A percentile compares a stretch with the other conserved stretches of the same genome.
Conservation (phyloP, 2,329 filamentous ascomycete species). For the Proliferodiscus dingleyae region DNA sequence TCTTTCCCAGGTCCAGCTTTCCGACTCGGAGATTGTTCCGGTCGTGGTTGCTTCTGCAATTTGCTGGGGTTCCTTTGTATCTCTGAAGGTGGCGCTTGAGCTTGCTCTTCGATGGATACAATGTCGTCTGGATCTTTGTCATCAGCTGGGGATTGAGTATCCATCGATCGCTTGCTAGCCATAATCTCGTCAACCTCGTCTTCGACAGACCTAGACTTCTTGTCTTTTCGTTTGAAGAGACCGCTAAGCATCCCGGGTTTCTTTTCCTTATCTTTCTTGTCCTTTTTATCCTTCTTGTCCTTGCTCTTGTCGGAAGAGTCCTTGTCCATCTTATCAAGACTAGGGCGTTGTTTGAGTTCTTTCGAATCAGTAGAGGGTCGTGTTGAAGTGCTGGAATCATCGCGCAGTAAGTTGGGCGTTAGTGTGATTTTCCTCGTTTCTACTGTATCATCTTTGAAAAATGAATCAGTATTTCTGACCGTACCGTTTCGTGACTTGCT, state of each 20-base stretch:
- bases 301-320: slow-evolving; percentile 60
- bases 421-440: slow-evolving; percentile 97
- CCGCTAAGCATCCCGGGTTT: slow-evolving; percentile 62
- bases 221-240: slow-evolving; percentile 41
- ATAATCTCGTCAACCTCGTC: slow-evolving; percentile 41
- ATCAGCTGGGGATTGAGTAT: slow-evolving; percentile 35
- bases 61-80: slow-evolving; percentile 59
- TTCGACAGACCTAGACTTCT: slow-evolving; percentile 48
- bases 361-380: slow-evolving; percentile 41
- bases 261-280: slow-evolving; percentile 50
- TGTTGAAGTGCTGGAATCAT: slow-evolving; percentile 53
- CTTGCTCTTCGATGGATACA: slow-evolving; percentile 20
- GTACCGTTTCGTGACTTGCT: slow-evolving; percentile 77
- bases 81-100: slow-evolving; percentile 19
- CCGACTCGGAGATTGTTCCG: slow-evolving; percentile 24
- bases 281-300: slow-evolving; percentile 63
- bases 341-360: slow-evolving; percentile 55
- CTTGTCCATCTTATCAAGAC: slow-evolving; percentile 74
- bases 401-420: slow-evolving; percentile 84
- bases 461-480: slow-evolving; percentile 87
- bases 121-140: slow-evolving; percentile 32
- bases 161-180: slow-evolving; percentile 35
- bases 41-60: slow-evolving; percentile 57
- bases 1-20: slow-evolving; percentile 21
- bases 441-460: slow-evolving; percentile 92